Conservation (phyloP, 768 basidiomycete genomes). For the Pulveroboletus frians region DNA sequence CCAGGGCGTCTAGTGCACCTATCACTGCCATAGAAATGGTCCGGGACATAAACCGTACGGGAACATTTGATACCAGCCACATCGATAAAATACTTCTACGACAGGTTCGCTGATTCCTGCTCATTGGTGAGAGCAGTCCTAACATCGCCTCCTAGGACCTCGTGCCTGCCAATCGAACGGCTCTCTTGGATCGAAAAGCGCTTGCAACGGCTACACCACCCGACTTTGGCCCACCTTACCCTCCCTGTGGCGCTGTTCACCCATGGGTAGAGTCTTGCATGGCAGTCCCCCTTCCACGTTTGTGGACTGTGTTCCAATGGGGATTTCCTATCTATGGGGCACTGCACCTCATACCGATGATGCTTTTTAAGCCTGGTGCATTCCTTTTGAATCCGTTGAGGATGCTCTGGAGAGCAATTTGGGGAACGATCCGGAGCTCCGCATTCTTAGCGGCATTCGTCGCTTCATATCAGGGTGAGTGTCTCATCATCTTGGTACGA, state of each 20-base stretch:
- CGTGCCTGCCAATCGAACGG: slow-evolving; percentile 44
- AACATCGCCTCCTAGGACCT: slow-evolving; percentile 41
- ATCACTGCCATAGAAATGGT: slow-evolving; percentile 57
- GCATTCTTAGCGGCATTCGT: slow-evolving; percentile 86
- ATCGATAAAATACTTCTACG: slow-evolving; percentile 51
- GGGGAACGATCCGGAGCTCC: slow-evolving; percentile 77
- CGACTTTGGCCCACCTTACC: slow-evolving; percentile 49
- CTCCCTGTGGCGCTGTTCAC: slow-evolving; percentile 71
- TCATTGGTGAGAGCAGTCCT: not conserved
- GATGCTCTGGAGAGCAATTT: slow-evolving; percentile 58
- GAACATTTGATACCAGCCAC: slow-evolving; percentile 49
- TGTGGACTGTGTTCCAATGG: slow-evolving; percentile 78
- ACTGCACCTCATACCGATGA: slow-evolving; percentile 80
- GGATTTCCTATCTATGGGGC: slow-evolving; percentile 84
- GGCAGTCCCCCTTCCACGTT: slow-evolving; percentile 47
- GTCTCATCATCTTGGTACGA: not conserved
- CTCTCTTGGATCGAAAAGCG: slow-evolving; percentile 42
- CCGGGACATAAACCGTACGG: slow-evolving; percentile 51
- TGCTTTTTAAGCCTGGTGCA: slow-evolving; percentile 71
- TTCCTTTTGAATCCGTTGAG: slow-evolving; percentile 62
- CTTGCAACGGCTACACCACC: slow-evolving; percentile 28
- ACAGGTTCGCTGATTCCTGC: slow-evolving; percentile 34
- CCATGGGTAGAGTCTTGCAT: slow-evolving; percentile 57
- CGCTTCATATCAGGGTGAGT: slow-evolving; percentile 71
- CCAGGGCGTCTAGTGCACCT: slow-evolving; percentile 61